These are phyloP conservation scores for Phialophora macrospora DNA, from an alignment of 2,329 filamentous ascomycete species.

Conservation along the genomic window DNA sequence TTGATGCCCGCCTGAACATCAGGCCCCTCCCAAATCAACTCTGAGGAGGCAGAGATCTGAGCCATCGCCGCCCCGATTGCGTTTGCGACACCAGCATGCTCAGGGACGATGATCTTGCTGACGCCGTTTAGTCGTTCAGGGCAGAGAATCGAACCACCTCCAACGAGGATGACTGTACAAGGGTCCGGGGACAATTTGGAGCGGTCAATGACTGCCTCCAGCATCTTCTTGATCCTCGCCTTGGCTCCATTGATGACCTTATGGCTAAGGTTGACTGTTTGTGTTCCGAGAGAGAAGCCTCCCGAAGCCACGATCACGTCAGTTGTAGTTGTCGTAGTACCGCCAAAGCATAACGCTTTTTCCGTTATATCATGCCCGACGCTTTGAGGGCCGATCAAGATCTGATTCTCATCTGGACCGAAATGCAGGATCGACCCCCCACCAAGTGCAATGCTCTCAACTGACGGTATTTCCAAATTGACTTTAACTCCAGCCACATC, in stretches of 20 bases:
- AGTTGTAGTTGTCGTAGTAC: constrained; percentile 57
- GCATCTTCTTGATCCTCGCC: constrained; percentile 50
- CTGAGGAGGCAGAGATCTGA: constrained; percentile 56
- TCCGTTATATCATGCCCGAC: constrained; percentile 58
- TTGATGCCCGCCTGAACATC: constrained; percentile 42
- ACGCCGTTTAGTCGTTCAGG: constrained; percentile 55
- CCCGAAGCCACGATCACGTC: constrained; percentile 55
- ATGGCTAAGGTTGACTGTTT: constrained; percentile 37
- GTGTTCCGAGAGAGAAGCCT: constrained; percentile 38
- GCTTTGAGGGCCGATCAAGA: constrained; percentile 60
- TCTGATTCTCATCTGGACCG: constrained; percentile 38
- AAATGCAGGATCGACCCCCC: constrained; percentile 58
- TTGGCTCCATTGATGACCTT: constrained; percentile 44
- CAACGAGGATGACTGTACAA: constrained; percentile 60
- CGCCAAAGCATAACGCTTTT: constrained; percentile 60
- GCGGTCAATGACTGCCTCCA: constrained; percentile 60
- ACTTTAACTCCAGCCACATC: constrained; percentile 64
- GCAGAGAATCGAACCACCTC: constrained; percentile 61
- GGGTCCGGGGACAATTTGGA: constrained; percentile 61
- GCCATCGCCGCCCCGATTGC: constrained; percentile 65
- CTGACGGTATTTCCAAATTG: constrained; percentile 63
- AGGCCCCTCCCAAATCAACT: constrained; percentile 20
- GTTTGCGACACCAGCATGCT: constrained; percentile 60
- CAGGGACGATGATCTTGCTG: constrained; percentile 56
- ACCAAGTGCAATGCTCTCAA: constrained; percentile 62